Percentiles rank a stretch among this genome's conserved stretches.
phyloP scores from a whole-genome alignment of 2,329 filamentous ascomycete species.

The Huntiella decipiens region DNA sequence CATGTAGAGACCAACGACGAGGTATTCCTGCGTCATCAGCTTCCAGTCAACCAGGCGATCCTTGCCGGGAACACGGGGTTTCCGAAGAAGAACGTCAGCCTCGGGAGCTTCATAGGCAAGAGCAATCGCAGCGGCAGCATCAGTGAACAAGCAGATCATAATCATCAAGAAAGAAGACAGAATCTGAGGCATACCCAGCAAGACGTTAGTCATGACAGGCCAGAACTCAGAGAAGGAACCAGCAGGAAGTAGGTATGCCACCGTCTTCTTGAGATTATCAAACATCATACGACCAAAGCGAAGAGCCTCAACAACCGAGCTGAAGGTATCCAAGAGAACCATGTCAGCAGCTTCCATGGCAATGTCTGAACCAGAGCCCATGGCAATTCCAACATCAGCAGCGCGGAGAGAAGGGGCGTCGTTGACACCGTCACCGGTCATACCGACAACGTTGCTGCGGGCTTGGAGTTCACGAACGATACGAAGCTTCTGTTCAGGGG shows the following conservation, averaged over 20 bases:
- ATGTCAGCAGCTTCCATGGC: constrained; percentile 94
- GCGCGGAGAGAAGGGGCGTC: constrained; percentile 96
- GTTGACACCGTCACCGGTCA: constrained; percentile 98
- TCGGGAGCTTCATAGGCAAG: constrained; percentile 63
- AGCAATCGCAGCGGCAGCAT: constrained; percentile 49
- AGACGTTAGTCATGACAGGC: constrained; percentile 94
- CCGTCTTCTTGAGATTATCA: constrained; percentile 99
- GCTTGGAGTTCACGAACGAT: constrained; percentile 91
- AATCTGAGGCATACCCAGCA: constrained; percentile 95
- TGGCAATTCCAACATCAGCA: constrained; percentile 94
- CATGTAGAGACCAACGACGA: constrained; percentile 55
- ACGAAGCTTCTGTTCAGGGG: constrained; percentile 88
- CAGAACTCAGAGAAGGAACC: constrained; percentile 93
- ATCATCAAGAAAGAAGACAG: constrained; percentile 92
- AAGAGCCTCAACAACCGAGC: constrained; percentile 93
- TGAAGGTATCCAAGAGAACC: constrained; percentile 97
- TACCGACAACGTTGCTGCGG: constrained; percentile 83
- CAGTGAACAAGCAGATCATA: constrained; percentile 97
- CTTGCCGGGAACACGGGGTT: constrained; percentile 46
- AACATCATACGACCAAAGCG: constrained; percentile 97
- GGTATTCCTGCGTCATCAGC: constrained; percentile 52
- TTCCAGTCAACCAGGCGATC: constrained; percentile 57
- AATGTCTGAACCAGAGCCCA: constrained; percentile 95
- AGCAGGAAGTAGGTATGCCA: constrained; percentile 94
- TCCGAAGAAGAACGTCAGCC: constrained; percentile 51